phyloP scores from a whole-genome alignment of 306 rosid species.

The Psophocarpus tetragonolobus region DNA sequence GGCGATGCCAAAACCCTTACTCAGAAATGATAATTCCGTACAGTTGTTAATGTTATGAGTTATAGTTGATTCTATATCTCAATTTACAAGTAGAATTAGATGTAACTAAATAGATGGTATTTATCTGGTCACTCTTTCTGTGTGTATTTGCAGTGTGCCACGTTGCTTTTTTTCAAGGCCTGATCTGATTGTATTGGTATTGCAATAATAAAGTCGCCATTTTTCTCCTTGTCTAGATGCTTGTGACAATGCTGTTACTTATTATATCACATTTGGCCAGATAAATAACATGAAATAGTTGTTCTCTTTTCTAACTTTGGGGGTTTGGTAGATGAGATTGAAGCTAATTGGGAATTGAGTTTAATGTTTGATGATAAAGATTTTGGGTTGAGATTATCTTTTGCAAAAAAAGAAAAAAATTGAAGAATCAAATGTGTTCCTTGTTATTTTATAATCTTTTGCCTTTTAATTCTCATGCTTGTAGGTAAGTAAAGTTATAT shows the following conservation, averaged over 20 bases:
- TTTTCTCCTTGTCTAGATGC: not conserved
- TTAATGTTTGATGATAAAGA: not conserved
- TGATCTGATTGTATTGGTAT: not conserved
- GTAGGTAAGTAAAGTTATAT: conserved; percentile 25
- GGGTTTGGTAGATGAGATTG: conserved; percentile 9
- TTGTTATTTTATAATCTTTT: not conserved
- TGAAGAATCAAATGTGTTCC: not conserved
- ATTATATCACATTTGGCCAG: conserved; percentile 2
- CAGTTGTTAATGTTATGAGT: conserved; percentile 4
- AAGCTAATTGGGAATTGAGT: conserved; percentile 22
- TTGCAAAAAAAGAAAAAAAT: not conserved
- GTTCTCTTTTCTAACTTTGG: conserved; percentile 17
- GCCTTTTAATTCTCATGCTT: not conserved
- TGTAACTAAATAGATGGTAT: conserved; percentile 8
- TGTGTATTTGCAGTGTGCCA: not conserved
- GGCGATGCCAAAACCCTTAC: conserved; percentile 16
- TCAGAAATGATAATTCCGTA: not conserved
- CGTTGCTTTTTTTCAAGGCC: not conserved
- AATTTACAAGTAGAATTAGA: not conserved
- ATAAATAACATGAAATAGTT: not conserved
- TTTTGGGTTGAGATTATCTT: conserved; percentile 10
- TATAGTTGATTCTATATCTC: not conserved
- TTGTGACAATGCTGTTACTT: conserved; percentile 16
- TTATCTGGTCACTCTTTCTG: not conserved
- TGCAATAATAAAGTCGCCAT: not conserved